These are phyloP conservation scores for Sarocladiaceae sp. DNA, from an alignment of 2,329 filamentous ascomycete genomes.

Conservation along the genomic window DNA sequence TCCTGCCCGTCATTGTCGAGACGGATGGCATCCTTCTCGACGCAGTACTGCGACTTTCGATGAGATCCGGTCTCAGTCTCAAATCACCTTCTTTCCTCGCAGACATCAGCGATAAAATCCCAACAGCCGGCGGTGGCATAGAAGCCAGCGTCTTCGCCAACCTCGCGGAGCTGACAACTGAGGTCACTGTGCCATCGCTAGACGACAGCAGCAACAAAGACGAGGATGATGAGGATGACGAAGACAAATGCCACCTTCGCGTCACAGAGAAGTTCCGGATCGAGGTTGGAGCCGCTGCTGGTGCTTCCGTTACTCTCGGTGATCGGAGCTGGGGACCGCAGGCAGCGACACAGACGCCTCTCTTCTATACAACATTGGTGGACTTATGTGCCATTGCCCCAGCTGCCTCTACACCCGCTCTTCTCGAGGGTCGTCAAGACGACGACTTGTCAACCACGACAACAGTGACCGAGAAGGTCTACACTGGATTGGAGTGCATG, in stretches of 20 bases:
- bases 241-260: constrained; percentile 37
- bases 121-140: constrained; percentile 37
- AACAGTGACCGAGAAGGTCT: constrained; percentile 31
- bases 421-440: neutral
- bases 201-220: constrained; percentile 19
- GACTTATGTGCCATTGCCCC: constrained; percentile 29
- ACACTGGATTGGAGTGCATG: constrained; percentile 40
- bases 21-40: constrained; percentile 36
- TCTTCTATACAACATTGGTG: constrained; percentile 49
- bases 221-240: constrained; percentile 13
- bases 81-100: too few relatives aligned
- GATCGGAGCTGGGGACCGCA: too few relatives aligned
- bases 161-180: constrained; percentile 49
- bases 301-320: too few relatives aligned
- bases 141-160: constrained; percentile 46
- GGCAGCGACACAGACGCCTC: constrained; percentile 39
- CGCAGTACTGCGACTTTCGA: constrained; percentile 45
- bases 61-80: too few relatives aligned
- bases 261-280: constrained; percentile 47
- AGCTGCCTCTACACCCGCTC: neutral
- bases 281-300: constrained; percentile 49
- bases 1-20: constrained; percentile 48
- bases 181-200: constrained; percentile 41
- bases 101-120: constrained; percentile 17
- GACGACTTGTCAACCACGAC: constrained; percentile 34